These are phyloP conservation scores for Umbelopsis sp. DNA, from an alignment of 371 early-diverging fungal species.

Conservation along the genomic window DNA sequence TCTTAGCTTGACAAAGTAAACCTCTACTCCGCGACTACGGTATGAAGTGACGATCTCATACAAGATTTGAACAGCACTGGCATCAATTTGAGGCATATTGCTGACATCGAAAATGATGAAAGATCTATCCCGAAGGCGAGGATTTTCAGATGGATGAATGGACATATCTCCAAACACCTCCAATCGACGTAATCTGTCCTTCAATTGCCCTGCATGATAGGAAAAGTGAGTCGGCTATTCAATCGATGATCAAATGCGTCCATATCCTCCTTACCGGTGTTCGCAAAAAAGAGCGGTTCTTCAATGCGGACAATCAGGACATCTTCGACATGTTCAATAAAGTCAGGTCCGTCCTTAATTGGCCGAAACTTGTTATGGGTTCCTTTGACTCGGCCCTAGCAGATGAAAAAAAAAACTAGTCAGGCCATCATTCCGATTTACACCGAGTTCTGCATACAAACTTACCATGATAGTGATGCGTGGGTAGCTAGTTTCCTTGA, in stretches of 20 bases:
- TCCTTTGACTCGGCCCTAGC: conserved; percentile 51
- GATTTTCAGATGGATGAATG: conserved; percentile 83
- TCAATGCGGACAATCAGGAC: conserved; percentile 86
- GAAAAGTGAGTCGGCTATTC: conserved; percentile 1
- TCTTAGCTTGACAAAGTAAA: conserved; percentile 85
- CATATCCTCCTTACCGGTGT: conserved; percentile 61
- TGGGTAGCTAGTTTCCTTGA: conserved; percentile 88
- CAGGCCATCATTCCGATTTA: not conserved
- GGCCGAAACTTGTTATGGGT: conserved; percentile 50
- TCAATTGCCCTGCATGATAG: conserved; percentile 69
- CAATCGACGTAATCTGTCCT: conserved; percentile 87
- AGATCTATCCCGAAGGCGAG: conserved; percentile 64
- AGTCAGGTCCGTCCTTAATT: conserved; percentile 65
- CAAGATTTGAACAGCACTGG: conserved; percentile 89
- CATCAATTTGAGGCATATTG: conserved; percentile 87
- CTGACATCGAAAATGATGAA: conserved; percentile 89
- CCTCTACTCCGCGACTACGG: conserved; percentile 70
- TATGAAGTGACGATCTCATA: conserved; percentile 86
- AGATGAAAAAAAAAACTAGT: not conserved
- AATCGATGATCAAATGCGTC: not conserved
- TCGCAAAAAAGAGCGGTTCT: conserved; percentile 93
- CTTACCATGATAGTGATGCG: conserved; percentile 77
- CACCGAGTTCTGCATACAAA: not conserved
- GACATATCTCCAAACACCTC: conserved; percentile 90
- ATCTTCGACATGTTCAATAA: conserved; percentile 76